Base-by-base conservation (phyloP, 768 basidiomycete genomes). In the Rhodotorula sphaerocarpa region DNA sequence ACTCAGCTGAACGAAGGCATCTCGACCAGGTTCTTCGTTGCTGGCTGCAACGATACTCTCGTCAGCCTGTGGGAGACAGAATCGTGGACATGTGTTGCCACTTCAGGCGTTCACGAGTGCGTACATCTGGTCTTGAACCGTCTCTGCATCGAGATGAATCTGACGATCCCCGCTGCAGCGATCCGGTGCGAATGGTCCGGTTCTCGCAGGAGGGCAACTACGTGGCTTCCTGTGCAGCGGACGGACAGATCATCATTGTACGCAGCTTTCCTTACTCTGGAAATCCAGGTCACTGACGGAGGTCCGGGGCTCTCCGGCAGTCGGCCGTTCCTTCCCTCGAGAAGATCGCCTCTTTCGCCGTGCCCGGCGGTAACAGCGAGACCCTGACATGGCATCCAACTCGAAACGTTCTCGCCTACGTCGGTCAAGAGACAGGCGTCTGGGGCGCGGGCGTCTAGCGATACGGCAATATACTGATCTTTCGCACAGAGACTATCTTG, bases 1-100 rank as follows among this genome's bases (percentile, higher is more conserved):
- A 11, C 23, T 9, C 28, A 43, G 41, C 42, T 20, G n/a, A n/a
- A n/a, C n/a, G n/a, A n/a, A n/a, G n/a, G n/a, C n/a, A n/a, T n/a
- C n/a, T n/a, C n/a, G n/a, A n/a, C n/a, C 14, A 69, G 69, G 41
- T 72, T 70, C 46, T 39, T 72, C n/a, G 62, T 58, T 6, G 67
- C 67, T 9, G 71, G 66, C 2, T 51, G 65, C 1, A 70, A 70
- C 52, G 71, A 72, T 50, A 65, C 71, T 30, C 48, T 57, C 2
- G 43, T 69, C 23, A 69, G 60, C 11, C 42, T 72, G 50, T 70
- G 69, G 70, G 71, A 72, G 21, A 63, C 70, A 33, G 41, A 30
- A 6, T 67, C 69, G 27, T 70, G 61, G 62, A 67, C 63, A 12
- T 72, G 71, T 47, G 62, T 62, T 0, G 56, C 55, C 0, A 63